Conservation (phyloP, 345 rosid species). For the Murraya koenigii region DNA sequence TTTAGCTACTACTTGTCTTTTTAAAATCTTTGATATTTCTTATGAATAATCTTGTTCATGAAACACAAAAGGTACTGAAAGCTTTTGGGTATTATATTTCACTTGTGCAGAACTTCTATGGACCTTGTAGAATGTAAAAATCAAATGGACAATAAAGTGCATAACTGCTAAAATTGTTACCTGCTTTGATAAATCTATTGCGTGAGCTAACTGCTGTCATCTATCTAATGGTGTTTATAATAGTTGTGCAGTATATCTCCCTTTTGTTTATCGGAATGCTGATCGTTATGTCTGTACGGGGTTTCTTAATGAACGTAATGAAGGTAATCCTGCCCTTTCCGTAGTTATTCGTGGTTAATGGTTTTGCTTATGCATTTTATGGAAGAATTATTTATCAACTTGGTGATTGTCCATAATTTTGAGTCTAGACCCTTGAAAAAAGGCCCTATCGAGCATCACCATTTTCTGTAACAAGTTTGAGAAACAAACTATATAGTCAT, state of each 20-base stretch:
- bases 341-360: neutral
- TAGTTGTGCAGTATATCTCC: slow-evolving; percentile 75
- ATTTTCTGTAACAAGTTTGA: neutral
- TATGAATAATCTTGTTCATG: neutral
- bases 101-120: neutral
- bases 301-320: slow-evolving; percentile 88
- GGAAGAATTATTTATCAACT: neutral
- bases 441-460: neutral
- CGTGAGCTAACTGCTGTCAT: slow-evolving; percentile 10
- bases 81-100: neutral
- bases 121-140: neutral
- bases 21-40: neutral
- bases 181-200: neutral
- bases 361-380: neutral
- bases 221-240: slow-evolving; percentile 27
- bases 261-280: slow-evolving; percentile 87
- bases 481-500: neutral
- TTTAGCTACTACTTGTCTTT: neutral
- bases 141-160: neutral
- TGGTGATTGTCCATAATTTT: neutral
- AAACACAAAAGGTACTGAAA: neutral
- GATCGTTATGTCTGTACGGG: slow-evolving; percentile 88
- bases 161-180: neutral
- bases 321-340: slow-evolving; percentile 49
- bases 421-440: neutral